Evolutionary conservation across 2,329 filamentous ascomycete species (phyloP), one percentile per base, ranked within the genome.

Genomic region (Plectosphaerella cucumerina): DNA sequence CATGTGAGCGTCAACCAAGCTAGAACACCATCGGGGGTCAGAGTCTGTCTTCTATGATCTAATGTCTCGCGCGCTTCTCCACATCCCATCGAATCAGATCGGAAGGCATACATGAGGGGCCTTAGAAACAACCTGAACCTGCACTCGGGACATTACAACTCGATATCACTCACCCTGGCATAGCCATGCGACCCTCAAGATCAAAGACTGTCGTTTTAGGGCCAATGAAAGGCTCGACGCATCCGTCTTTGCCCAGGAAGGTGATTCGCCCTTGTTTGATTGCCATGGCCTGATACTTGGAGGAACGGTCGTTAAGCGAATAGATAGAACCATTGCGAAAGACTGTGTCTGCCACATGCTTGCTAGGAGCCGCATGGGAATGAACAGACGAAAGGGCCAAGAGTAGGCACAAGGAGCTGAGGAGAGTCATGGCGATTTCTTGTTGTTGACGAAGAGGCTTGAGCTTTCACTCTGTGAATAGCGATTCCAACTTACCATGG

Each of bases 281-380:
- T 5, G 58, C 61, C 31, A 63, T 50, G 17, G 59, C 61, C 0
- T 53, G 43, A 14, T 43, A 53, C 44, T 52, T 54, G 10, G 44
- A 42, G 20, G 59, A 54, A 6, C 46, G 42, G 4, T 50, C 41
- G 22, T 48, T 39, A 53, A 63, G 58, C 22, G 59, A 59, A 50
- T 63, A 62, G 43, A 63, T 63, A 26, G 48, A 56, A 31, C 60
- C 61, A 61, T 63, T 63, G 43, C 52, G 52, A 8, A 63, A 57
- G 21, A 63, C 61, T 2, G 57, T 50, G 35, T 63, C 60, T 2
- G 60, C 60, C 10, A 23, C 5, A n/a, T 35, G 26, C 10, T 47
- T 14, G 20, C 15, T 15, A 6, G 44, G 21, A 14, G 44, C 44
- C 11, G 18, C 44, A 9, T 17, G 17, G 20, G 18, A n/a, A 15